Evolutionary conservation across 768 basidiomycete genomes (phyloP).

Genomic region (Mycena indigotica): DNA sequence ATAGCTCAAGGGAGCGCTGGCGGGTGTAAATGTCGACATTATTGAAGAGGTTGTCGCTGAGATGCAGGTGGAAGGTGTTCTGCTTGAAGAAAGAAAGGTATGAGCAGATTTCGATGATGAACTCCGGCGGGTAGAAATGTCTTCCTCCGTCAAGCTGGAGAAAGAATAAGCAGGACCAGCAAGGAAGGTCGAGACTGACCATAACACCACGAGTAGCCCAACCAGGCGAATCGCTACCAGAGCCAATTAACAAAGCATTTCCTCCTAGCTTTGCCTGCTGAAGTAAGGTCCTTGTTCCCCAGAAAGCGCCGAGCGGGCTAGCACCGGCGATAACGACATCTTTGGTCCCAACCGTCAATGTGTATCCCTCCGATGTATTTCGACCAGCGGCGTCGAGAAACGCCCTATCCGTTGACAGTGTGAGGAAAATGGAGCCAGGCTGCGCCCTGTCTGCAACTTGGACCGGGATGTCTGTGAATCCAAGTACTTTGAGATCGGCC

Average conservation of each 20-base stretch:
- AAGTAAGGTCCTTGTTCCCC: slow-evolving; percentile 19
- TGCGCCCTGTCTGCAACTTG: slow-evolving; percentile 6
- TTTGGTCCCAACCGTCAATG: slow-evolving; percentile 7
- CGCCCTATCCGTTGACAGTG: slow-evolving; percentile 3
- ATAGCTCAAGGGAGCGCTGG: slow-evolving; percentile 18
- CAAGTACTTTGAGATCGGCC: slow-evolving; percentile 14
- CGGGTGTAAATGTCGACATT: slow-evolving; percentile 17
- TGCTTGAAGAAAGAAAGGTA: slow-evolving; percentile 25
- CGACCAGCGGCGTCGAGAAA: slow-evolving; percentile 21
- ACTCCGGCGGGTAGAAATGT: slow-evolving; percentile 19
- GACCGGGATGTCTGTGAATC: slow-evolving; percentile 9
- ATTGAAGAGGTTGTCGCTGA: slow-evolving; percentile 25
- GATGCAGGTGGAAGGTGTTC: slow-evolving; percentile 25
- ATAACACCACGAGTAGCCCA: slow-evolving; percentile 23
- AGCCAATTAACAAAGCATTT: slow-evolving; percentile 10
- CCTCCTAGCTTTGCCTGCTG: slow-evolving; percentile 19
- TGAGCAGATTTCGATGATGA: slow-evolving; percentile 20
- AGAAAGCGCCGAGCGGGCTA: slow-evolving; percentile 19
- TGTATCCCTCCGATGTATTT: slow-evolving; percentile 17
- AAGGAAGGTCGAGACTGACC: not conserved
- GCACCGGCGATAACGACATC: slow-evolving; percentile 19
- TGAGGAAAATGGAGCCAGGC: slow-evolving; percentile 17
- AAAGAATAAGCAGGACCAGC: not conserved
- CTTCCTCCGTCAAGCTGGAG: slow-evolving; percentile 19
- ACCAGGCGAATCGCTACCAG: slow-evolving; percentile 20